Base-by-base conservation (phyloP, 2,329 filamentous ascomycete species). In the Sporothrix sp. region DNA sequence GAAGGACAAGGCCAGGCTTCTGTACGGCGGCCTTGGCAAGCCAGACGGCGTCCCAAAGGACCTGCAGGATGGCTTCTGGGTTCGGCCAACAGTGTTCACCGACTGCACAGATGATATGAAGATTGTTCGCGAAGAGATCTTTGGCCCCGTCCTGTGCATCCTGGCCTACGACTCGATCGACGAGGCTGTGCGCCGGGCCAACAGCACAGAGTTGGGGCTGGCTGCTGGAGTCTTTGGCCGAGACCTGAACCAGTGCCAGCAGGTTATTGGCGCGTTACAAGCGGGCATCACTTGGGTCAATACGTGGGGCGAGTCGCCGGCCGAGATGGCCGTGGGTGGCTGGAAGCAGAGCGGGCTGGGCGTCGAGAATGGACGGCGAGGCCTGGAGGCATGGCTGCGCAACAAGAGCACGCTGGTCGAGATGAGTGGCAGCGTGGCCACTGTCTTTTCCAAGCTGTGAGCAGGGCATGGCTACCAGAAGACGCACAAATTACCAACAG, bases 201-300 rank as follows among this genome's bases (percentile, higher is more conserved):
- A 95, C 66, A 68, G 79, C 55, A 93, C 87, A 0, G 73, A 80
- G 18, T 73, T 93, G 50, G 88, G 88, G 25, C 79, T 95, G 3
- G 88, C 88, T 0, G 89, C 87, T 0, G 88, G 88, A 18, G 85
- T 95, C 1, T 91, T 94, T 58, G 87, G 86, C 0, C 78, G 77
- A 52, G 79, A 94, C 57, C 66, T 95, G 48, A 84, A 86, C 58
- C 63, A 75, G 43, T 88, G 85, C 50, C 87, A 95, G 61, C 71
- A 77, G 38, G 77, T 91, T 1, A 73, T 91, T 37, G 74, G 77
- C 21, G 74, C 79, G 60, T 70, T 95, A 5, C 76, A 94, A 62
- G 87, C 87, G 0, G 88, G 88, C 30, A 95, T 95, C 61, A 94
- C 87, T 1, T 95, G 88, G 88, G 75, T 95, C 48, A 95, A 95